phyloP scores from a whole-genome alignment of 1,284 basidiomycete species.

The Wallemia hederae region DNA sequence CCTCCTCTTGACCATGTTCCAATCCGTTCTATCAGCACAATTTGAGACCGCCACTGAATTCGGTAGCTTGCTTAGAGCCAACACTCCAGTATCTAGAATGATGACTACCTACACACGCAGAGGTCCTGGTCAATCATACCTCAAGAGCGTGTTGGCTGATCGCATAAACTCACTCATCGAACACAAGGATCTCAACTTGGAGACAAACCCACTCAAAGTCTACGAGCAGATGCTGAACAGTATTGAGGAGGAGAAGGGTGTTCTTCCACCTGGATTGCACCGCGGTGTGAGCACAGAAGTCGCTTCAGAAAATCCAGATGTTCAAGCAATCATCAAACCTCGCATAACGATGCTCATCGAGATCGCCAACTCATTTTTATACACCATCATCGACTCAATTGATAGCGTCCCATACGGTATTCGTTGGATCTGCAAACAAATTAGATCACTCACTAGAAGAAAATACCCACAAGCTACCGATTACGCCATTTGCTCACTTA shows the following conservation, averaged over 20 bases:
- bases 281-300: slow-evolving; percentile 73
- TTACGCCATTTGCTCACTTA: slow-evolving; percentile 88
- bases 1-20: slow-evolving; percentile 90
- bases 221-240: slow-evolving; percentile 97
- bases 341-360: slow-evolving; percentile 95
- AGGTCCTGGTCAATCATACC: slow-evolving; percentile 86
- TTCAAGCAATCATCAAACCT: slow-evolving; percentile 88
- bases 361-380: slow-evolving; percentile 84
- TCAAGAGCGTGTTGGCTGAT: slow-evolving; percentile 85
- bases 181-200: slow-evolving; percentile 90
- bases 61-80: slow-evolving; percentile 79
- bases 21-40: slow-evolving; percentile 89
- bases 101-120: slow-evolving; percentile 99
- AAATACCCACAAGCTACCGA: slow-evolving; percentile 96
- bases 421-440: slow-evolving; percentile 99
- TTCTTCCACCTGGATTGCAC: slow-evolving; percentile 61
- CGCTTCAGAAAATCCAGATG: slow-evolving; percentile 74
- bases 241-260: slow-evolving; percentile 85
- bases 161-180: slow-evolving; percentile 94
- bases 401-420: slow-evolving; percentile 96
- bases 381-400: slow-evolving; percentile 94
- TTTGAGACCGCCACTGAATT: slow-evolving; percentile 97
- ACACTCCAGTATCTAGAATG: slow-evolving; percentile 96
- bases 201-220: slow-evolving; percentile 95
- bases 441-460: slow-evolving; percentile 70